Evolutionary conservation across 2,329 filamentous ascomycete species (phyloP).

Genomic region (Fusarium ambrosium): DNA sequence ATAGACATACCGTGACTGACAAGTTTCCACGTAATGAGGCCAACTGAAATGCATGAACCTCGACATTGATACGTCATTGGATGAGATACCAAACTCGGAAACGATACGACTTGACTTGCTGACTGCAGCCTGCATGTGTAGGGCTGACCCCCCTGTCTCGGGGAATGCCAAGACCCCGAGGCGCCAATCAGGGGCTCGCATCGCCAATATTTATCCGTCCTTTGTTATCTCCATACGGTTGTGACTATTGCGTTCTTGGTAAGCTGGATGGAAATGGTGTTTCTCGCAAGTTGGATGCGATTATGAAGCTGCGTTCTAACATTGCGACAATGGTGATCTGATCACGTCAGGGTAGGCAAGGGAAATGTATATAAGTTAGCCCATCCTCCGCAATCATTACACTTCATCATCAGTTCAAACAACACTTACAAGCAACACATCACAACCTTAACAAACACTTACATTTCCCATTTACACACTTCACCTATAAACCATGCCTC

Average conservation of each 20-base stretch:
- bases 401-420: background rate
- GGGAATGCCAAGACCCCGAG: background rate
- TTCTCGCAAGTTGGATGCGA: background rate
- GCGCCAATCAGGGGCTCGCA: background rate
- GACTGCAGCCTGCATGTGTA: background rate
- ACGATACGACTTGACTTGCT: background rate
- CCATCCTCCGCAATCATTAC: background rate
- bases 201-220: background rate
- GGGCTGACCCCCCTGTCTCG: conserved; percentile 1
- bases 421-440: background rate
- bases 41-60: background rate
- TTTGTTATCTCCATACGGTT: background rate
- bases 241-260: background rate
- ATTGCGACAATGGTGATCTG: background rate
- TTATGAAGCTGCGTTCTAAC: background rate
- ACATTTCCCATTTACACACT: background rate
- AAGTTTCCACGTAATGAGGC: background rate
- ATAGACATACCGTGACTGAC: background rate
- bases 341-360: background rate
- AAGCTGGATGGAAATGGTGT: background rate
- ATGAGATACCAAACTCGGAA: background rate
- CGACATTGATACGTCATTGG: background rate
- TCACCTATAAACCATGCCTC: conserved; percentile 16
- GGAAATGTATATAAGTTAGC: background rate
- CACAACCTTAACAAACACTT: background rate